A percentile compares a stretch with the other conserved stretches of the same genome.
Conservation (phyloP, 306 rosid genomes). For the Senna siamea region DNA sequence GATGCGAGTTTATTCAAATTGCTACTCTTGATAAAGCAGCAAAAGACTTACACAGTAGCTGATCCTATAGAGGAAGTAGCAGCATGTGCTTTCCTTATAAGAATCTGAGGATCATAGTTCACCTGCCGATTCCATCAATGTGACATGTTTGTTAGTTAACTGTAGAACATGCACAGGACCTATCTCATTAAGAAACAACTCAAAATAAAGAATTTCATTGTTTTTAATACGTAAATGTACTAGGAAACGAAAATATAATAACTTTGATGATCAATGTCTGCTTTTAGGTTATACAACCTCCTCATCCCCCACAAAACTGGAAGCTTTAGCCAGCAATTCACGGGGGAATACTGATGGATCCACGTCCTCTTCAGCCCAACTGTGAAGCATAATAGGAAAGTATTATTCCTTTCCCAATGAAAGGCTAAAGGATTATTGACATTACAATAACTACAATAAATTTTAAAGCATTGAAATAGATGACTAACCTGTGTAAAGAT, state of each 20-base stretch:
- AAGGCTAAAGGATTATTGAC: not conserved
- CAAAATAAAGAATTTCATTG: no score
- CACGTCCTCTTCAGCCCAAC: slow-evolving; percentile 92
- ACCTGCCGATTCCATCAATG: slow-evolving; percentile 59
- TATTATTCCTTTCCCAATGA: not conserved
- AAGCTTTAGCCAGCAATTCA: slow-evolving; percentile 76
- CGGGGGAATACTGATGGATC: slow-evolving; percentile 89
- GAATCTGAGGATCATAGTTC: slow-evolving; percentile 78
- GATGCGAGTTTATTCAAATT: slow-evolving; percentile 10
- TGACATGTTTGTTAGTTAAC: slow-evolving; percentile 30
- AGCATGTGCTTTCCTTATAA: slow-evolving; percentile 89
- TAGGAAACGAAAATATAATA: slow-evolving; percentile 4
- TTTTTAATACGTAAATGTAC: not conserved
- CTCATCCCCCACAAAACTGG: slow-evolving; percentile 57
- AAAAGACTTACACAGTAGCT: slow-evolving; percentile 79
- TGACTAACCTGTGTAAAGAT: not conserved
- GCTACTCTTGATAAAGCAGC: slow-evolving; percentile 1
- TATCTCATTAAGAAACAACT: no score
- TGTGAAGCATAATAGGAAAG: slow-evolving; percentile 39
- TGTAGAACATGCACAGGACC: slow-evolving; percentile 27
- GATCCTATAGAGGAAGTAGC: slow-evolving; percentile 84
- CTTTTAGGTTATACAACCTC: slow-evolving; percentile 58
- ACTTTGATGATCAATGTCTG: slow-evolving; percentile 1
- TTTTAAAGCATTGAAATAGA: not conserved
- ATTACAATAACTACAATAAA: not conserved